Evolutionary conservation across 257 asterid species (phyloP).

Genomic region (Nicotiana attenuata): DNA sequence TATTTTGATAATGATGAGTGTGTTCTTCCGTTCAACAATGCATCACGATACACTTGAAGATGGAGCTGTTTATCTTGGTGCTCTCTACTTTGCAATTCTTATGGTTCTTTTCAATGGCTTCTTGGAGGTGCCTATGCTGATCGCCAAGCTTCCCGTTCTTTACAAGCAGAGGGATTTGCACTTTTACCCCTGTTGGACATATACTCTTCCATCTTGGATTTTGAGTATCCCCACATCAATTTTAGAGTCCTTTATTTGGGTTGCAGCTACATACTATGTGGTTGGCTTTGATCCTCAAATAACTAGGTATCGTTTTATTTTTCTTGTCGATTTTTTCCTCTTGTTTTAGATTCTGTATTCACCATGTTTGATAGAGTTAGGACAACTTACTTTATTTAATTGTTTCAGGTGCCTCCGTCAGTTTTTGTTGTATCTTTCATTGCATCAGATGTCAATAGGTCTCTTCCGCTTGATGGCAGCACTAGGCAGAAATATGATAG

Average conservation of each 20-base stretch:
- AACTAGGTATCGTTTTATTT: slow-evolving; percentile 36
- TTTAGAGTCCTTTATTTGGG: slow-evolving; percentile 72
- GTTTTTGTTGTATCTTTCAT: slow-evolving; percentile 54
- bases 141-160: slow-evolving; percentile 76
- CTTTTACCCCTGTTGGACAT: slow-evolving; percentile 87
- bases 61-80: slow-evolving; percentile 81
- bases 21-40: slow-evolving; percentile 77
- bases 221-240: slow-evolving; percentile 68
- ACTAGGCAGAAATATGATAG: slow-evolving; percentile 77
- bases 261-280: slow-evolving; percentile 68
- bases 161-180: slow-evolving; percentile 85
- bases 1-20: slow-evolving; percentile 67
- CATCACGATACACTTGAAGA: slow-evolving; percentile 52
- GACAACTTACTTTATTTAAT: neutral
- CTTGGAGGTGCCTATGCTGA: slow-evolving; percentile 74
- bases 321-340: neutral
- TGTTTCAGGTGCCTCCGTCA: slow-evolving; percentile 57
- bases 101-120: slow-evolving; percentile 85
- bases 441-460: slow-evolving; percentile 89
- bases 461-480: slow-evolving; percentile 85
- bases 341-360: neutral
- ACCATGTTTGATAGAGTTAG: neutral
- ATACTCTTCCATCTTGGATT: slow-evolving; percentile 80
- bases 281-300: slow-evolving; percentile 86
- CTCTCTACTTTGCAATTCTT: slow-evolving; percentile 67